phyloP scores from a whole-genome alignment of 164 flowering plant species.

The Dillenia suffruticosa region DNA sequence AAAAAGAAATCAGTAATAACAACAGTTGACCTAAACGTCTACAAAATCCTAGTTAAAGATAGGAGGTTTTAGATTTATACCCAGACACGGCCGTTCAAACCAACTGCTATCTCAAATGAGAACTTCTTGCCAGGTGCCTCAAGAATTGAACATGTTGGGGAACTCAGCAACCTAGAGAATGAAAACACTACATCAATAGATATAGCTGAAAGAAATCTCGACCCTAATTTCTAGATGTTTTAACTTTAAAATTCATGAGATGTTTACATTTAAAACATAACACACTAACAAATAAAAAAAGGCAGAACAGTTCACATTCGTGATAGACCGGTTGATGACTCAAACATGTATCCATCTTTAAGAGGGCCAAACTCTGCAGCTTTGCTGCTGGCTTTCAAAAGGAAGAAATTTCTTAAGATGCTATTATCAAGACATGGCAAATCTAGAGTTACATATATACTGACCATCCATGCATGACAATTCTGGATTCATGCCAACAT shows the following conservation, averaged over 20 bases:
- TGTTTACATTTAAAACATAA: too few relatives aligned
- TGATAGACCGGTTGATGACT: constrained; percentile 82
- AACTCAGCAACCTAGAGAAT: constrained; percentile 63
- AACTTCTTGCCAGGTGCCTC: constrained; percentile 87
- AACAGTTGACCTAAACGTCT: neutral
- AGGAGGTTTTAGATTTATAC: constrained; percentile 28
- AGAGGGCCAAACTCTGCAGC: constrained; percentile 83
- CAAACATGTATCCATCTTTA: constrained; percentile 88
- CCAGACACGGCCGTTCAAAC: constrained; percentile 96
- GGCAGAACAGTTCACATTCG: constrained; percentile 41
- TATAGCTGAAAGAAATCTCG: neutral
- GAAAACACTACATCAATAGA: constrained; percentile 2
- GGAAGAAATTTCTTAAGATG: neutral
- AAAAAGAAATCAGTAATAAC: neutral
- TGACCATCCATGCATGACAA: constrained; percentile 92
- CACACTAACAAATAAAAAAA: neutral
- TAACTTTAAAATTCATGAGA: neutral
- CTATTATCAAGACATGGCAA: neutral
- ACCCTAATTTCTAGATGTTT: neutral
- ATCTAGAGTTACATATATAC: constrained; percentile 7
- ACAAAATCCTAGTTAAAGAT: neutral
- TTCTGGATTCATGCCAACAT: constrained; percentile 88
- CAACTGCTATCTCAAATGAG: constrained; percentile 93
- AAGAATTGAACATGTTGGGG: constrained; percentile 93
- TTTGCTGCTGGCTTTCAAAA: constrained; percentile 64